These are phyloP conservation scores for Lachnellula hyalina DNA, from an alignment of 2,329 filamentous ascomycete species.

Conservation along the genomic window DNA sequence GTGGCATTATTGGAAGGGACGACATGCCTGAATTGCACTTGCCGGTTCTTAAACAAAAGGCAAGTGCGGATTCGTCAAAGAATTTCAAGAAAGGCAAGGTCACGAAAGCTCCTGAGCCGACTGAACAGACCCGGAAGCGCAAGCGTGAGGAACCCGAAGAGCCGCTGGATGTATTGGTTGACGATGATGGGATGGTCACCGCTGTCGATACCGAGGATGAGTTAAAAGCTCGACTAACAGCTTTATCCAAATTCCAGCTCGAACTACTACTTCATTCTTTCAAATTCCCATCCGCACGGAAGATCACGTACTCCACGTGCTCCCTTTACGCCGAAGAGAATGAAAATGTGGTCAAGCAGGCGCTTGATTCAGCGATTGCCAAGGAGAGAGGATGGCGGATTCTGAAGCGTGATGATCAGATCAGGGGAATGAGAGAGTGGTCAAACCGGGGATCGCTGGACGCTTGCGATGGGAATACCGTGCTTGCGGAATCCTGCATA, in stretches of 20 bases:
- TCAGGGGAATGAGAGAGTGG: constrained; percentile 72
- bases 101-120: constrained; percentile 15
- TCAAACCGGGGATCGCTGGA: constrained; percentile 52
- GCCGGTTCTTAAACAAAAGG: constrained; percentile 33
- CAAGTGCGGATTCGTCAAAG: constrained; percentile 32
- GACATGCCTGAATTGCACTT: constrained; percentile 66
- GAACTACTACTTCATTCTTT: constrained; percentile 80
- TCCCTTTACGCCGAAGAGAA: constrained; percentile 86
- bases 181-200: constrained; percentile 52
- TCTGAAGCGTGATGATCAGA: constrained; percentile 66
- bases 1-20: constrained; percentile 86
- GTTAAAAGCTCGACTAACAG: constrained; percentile 59
- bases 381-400: constrained; percentile 69
- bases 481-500: constrained; percentile 69
- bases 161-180: constrained; percentile 36
- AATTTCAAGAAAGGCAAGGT: constrained; percentile 22
- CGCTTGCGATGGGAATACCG: constrained; percentile 43
- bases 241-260: constrained; percentile 77
- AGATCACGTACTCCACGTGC: constrained; percentile 90
- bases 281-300: constrained; percentile 66
- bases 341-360: constrained; percentile 72
- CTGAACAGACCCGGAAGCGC: constrained; percentile 23
- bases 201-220: constrained; percentile 49
- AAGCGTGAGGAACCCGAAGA: constrained; percentile 28
- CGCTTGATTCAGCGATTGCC: constrained; percentile 64